Evolutionary conservation across 768 basidiomycete genomes (phyloP).

Genomic region (Xanthoconium purpureum): DNA sequence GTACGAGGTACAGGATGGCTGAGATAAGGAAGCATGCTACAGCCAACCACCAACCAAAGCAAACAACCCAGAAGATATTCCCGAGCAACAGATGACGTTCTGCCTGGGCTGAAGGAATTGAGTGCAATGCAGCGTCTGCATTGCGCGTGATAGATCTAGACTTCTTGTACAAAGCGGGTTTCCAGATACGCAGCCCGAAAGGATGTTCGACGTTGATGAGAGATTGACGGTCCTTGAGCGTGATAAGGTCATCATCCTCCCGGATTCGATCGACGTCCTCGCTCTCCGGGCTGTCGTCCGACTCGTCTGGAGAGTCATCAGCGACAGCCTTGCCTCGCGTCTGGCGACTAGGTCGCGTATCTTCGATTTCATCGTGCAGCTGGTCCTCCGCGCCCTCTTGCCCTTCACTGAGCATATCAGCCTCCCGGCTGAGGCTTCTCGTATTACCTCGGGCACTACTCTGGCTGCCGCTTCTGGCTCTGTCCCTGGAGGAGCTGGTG

Average conservation of each 20-base stretch:
- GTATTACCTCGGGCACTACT: conserved; percentile 53
- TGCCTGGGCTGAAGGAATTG: conserved; percentile 87
- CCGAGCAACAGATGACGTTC: conserved; percentile 91
- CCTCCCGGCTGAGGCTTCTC: conserved; percentile 41
- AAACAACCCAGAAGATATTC: conserved; percentile 87
- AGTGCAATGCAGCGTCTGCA: conserved; percentile 92
- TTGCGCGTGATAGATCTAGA: conserved; percentile 93
- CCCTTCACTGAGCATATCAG: conserved; percentile 47
- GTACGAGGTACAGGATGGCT: conserved; percentile 64
- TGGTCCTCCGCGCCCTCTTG: conserved; percentile 46
- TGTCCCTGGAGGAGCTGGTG: conserved; percentile 45
- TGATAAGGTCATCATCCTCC: conserved; percentile 80
- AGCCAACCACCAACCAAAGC: conserved; percentile 94
- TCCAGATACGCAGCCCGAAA: conserved; percentile 99
- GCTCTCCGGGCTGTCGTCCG: conserved; percentile 39
- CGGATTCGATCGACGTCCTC: conserved; percentile 22
- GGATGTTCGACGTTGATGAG: conserved; percentile 99
- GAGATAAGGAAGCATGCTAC: conserved; percentile 66
- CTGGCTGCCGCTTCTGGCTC: conserved; percentile 59
- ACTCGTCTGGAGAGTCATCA: conserved; percentile 37
- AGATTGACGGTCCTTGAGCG: conserved; percentile 92
- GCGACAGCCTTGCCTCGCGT: conserved; percentile 43
- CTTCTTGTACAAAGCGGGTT: conserved; percentile 98
- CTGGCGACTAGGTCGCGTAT: conserved; percentile 15
- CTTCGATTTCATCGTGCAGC: conserved; percentile 28